These are phyloP conservation scores for Pharus latifolius DNA, from an alignment of 176 grass and related monocot genomes.

Conservation along the genomic window DNA sequence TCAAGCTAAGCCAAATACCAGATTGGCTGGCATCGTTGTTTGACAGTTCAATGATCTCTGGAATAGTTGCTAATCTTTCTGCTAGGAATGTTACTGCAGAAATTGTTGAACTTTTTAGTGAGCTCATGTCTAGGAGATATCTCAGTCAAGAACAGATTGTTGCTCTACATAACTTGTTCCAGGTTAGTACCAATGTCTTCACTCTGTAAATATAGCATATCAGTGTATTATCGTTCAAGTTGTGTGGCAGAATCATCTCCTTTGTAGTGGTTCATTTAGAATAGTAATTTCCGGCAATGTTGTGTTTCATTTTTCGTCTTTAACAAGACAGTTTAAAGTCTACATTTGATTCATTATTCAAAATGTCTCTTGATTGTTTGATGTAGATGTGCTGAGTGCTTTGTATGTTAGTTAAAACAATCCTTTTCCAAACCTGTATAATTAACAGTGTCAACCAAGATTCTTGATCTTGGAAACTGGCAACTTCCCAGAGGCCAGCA, in stretches of 20 bases:
- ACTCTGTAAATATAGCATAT: background rate
- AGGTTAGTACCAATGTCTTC: slow-evolving; percentile 43
- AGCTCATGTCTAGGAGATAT: slow-evolving; percentile 57
- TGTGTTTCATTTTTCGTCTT: background rate
- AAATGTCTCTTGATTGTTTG: background rate
- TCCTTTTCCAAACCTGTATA: background rate
- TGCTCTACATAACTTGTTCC: slow-evolving; percentile 72
- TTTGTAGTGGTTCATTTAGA: background rate
- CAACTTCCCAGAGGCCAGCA: no score
- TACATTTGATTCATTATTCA: background rate
- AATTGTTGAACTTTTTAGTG: slow-evolving; percentile 71
- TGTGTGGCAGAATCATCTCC: background rate
- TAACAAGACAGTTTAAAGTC: background rate
- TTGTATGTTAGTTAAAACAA: background rate
- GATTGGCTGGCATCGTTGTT: slow-evolving; percentile 66
- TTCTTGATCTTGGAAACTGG: no score
- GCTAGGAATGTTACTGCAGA: slow-evolving; percentile 79
- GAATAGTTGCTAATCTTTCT: slow-evolving; percentile 58
- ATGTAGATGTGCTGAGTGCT: background rate
- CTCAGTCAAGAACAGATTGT: slow-evolving; percentile 62
- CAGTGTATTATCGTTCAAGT: background rate
- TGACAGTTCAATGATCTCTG: slow-evolving; percentile 39
- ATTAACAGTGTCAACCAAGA: background rate
- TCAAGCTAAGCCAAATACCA: slow-evolving; percentile 60
- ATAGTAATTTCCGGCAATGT: background rate